These are phyloP conservation scores for Nannochloropsis salina DNA, from an alignment of 108 stramenopile genomes.

Conservation along the genomic window DNA sequence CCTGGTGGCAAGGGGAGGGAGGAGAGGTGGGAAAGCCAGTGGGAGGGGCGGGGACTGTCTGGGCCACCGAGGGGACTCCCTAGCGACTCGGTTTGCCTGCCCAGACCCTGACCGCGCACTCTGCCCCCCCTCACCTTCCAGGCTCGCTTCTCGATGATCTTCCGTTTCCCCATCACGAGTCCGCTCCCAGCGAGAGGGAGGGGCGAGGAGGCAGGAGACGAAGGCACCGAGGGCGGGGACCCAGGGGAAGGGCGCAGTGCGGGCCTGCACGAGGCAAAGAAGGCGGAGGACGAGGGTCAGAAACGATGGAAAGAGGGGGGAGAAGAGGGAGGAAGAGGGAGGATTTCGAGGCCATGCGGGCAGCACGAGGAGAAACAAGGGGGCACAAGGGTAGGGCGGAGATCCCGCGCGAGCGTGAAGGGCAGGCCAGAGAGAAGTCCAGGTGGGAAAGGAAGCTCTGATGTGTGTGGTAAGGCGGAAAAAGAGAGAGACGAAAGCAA, in stretches of 20 bases:
- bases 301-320: not conserved
- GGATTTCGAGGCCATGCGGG: not conserved
- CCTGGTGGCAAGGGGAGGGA: not conserved
- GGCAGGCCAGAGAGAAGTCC: not conserved
- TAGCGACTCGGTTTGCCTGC: too few relatives aligned
- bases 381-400: not conserved
- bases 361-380: not conserved
- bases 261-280: conserved; percentile 2
- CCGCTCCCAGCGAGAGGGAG: not conserved
- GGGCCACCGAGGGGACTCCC: not conserved
- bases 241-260: not conserved
- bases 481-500: not conserved
- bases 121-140: conserved; percentile 30
- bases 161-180: conserved; percentile 21
- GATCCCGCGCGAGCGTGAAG: not conserved
- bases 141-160: conserved; percentile 37
- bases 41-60: not conserved
- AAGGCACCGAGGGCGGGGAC: not conserved
- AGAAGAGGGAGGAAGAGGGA: not conserved
- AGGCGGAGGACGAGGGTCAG: not conserved
- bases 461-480: not conserved
- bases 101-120: not conserved
- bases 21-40: not conserved
- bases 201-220: not conserved
- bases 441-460: not conserved